These are phyloP conservation scores for Cercospora zeae-maydis DNA, from an alignment of 2,329 filamentous ascomycete genomes.

Conservation along the genomic window DNA sequence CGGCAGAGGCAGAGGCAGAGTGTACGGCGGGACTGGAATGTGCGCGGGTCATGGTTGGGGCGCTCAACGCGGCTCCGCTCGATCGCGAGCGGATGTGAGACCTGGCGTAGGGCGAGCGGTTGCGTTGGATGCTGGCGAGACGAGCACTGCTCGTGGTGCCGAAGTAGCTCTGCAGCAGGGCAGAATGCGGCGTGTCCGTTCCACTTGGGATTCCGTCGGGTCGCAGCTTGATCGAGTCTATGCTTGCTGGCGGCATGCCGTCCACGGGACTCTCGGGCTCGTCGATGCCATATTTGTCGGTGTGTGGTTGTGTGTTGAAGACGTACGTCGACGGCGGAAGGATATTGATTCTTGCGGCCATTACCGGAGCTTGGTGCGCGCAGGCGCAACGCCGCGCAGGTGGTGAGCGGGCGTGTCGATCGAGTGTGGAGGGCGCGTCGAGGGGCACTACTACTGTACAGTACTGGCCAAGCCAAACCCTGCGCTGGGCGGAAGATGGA, in stretches of 20 bases:
- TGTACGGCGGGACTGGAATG: slow-evolving; percentile 46
- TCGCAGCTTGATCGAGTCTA: slow-evolving; percentile 21
- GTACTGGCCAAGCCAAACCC: neutral
- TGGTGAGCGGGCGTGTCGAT: neutral
- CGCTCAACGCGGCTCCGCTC: slow-evolving; percentile 37
- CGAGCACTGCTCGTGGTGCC: slow-evolving; percentile 24
- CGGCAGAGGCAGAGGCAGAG: slow-evolving; percentile 34
- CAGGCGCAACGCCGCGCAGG: neutral
- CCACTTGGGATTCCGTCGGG: slow-evolving; percentile 30
- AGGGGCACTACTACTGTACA: too few relatives aligned
- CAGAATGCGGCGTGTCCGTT: slow-evolving; percentile 39
- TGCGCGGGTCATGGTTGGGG: slow-evolving; percentile 48
- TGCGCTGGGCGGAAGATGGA: neutral
- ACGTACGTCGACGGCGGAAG: slow-evolving; percentile 3
- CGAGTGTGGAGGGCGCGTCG: neutral
- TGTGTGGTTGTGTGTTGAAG: neutral
- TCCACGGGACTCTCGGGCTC: slow-evolving; percentile 14
- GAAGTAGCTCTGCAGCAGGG: slow-evolving; percentile 32
- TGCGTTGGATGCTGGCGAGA: slow-evolving; percentile 38
- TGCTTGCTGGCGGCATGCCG: neutral
- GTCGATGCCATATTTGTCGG: slow-evolving; percentile 5
- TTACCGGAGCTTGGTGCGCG: slow-evolving; percentile 7
- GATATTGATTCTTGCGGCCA: slow-evolving; percentile 10
- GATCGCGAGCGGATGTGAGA: slow-evolving; percentile 47
- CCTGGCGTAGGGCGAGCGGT: slow-evolving; percentile 48